A percentile compares a stretch with the other conserved stretches of the same genome.
Conservation (phyloP, 2,329 filamentous ascomycete species). For the Fusarium subglutinans region DNA sequence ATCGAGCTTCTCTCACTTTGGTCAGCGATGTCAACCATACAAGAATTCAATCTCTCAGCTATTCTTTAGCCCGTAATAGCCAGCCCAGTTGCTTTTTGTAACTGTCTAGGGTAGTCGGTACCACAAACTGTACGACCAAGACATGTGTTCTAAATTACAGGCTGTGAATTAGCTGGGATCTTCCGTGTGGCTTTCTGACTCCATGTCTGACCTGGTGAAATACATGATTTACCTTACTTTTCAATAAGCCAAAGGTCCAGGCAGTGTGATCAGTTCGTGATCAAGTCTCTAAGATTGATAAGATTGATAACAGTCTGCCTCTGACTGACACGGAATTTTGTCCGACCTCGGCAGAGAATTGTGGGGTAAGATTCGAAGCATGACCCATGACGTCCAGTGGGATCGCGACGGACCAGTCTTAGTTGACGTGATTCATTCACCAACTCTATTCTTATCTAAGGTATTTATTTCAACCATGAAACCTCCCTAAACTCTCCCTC, state of each 20-base stretch:
- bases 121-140: background rate
- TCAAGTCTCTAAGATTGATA: background rate
- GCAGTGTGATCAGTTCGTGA: background rate
- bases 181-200: background rate
- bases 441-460: background rate
- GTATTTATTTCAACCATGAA: constrained; percentile 7
- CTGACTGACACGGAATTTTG: background rate
- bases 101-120: background rate
- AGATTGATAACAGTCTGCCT: background rate
- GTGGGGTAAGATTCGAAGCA: constrained; percentile 15
- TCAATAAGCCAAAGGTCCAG: background rate
- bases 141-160: background rate
- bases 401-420: constrained; percentile 26
- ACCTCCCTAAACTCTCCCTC: background rate
- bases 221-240: background rate
- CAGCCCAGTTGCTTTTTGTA: background rate
- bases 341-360: constrained; percentile 23
- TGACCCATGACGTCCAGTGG: constrained; percentile 31
- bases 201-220: background rate
- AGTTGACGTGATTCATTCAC: constrained; percentile 26
- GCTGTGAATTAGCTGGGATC: background rate
- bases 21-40: background rate
- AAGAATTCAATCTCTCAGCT: background rate
- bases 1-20: too few relatives aligned
- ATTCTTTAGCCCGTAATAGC: too few relatives aligned